Base-by-base conservation (phyloP, 371 early-diverging fungal genomes). In the Funneliformis caledonium region DNA sequence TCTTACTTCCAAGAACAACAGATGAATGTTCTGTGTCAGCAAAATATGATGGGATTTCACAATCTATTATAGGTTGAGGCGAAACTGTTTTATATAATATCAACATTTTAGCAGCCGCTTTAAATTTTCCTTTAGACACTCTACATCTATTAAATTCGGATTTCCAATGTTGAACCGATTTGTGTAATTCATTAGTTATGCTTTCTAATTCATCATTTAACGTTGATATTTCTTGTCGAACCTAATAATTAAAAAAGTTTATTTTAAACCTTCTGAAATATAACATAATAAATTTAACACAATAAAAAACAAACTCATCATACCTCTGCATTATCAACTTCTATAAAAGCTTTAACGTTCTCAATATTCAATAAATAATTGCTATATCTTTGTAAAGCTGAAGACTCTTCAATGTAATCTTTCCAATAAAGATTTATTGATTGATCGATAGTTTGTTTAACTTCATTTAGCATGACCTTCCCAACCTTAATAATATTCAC, bases 301-400 rank as follows among this genome's bases (percentile, higher is more conserved):
- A 45, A 14, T 7, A n/a, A n/a, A n/a, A n/a, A n/a, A 37, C 16
- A 65, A 6, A 2, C 14, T 64, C 11, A 11, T 1, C 12, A n/a
- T 70, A 70, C 70, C 47, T 70, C 70, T 45, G 8, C 11, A 16
- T n/a, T n/a, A n/a, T n/a, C n/a, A n/a, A n/a, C n/a, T n/a, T n/a
- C n/a, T n/a, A n/a, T n/a, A 19, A 11, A 4, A 2, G 22, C 45
- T 43, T 43, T 70, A 16, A 70, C 1, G 45, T 9, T 37, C 10
- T 22, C 42, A 22, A 43, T 10, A 1, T 70, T 43, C 37, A n/a
- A 70, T 16, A 70, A 16, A 70, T 47, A 47, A 70, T 70, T 22
- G 10, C 22, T 22, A 70, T 43, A 70, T 47, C 22, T 26, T 43
- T 70, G 45, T 10, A 69, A 69, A 22, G 22, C 43, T 5, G 19